phyloP scores from a whole-genome alignment of 2,329 filamentous ascomycete species.

The Simplicillium aogashimaense region DNA sequence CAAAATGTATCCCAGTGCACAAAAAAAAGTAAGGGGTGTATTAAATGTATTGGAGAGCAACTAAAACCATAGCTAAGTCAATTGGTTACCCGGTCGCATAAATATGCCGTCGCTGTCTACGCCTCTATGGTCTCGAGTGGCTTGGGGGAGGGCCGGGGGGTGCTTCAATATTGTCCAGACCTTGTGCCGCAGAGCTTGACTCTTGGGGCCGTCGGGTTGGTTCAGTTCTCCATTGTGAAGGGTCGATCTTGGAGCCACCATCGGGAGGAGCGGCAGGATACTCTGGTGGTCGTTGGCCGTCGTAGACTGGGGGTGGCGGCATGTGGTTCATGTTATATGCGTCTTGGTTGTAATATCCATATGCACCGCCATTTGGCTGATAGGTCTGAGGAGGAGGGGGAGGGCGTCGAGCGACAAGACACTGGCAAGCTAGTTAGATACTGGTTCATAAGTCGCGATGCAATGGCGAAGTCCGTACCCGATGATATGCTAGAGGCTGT shows the following conservation, averaged over 20 bases:
- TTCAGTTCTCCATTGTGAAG: constrained; percentile 29
- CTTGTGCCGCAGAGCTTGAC: constrained; percentile 10
- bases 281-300: constrained; percentile 44
- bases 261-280: constrained; percentile 37
- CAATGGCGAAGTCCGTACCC: constrained; percentile 32
- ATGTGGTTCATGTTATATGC: constrained; percentile 40
- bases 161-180: constrained; percentile 21
- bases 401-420: constrained; percentile 34
- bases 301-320: constrained; percentile 48
- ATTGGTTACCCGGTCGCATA: no score
- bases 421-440: constrained; percentile 23
- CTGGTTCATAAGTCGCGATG: constrained; percentile 1
- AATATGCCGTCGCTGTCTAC: neutral
- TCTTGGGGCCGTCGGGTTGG: constrained; percentile 14
- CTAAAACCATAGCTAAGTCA: no score
- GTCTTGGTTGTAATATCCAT: constrained; percentile 5
- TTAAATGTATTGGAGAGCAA: no score
- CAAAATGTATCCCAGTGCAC: no score
- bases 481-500: constrained; percentile 59
- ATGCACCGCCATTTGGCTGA: no score
- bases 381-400: no score
- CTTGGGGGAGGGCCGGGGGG: constrained; percentile 39
- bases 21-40: no score
- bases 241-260: constrained; percentile 43
- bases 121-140: neutral